Evolutionary conservation across 257 asterid genomes (phyloP), one percentile per base, ranked within the genome.

Genomic region (Datura wrightii): DNA sequence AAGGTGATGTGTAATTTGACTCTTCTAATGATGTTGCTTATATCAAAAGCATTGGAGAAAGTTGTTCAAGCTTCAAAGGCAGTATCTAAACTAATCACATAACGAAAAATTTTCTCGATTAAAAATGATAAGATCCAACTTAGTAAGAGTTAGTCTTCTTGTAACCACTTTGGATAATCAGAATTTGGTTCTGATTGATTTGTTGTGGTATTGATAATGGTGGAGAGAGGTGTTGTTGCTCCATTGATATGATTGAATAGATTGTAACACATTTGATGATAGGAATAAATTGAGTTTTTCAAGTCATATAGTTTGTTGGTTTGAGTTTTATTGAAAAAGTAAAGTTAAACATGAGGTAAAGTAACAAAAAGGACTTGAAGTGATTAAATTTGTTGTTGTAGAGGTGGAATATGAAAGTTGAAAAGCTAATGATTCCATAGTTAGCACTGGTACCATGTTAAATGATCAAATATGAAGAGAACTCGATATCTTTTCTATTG

Each of bases 111-210:
- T 65, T 65, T 19, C 74, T 36, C 8, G 46, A 10, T 65, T 65
- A 66, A 66, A 37, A 24, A 66, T 31, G 44, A 63, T 63, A 63
- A 63, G 44, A 34, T 34, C 71, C 71, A 63, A 34, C 71, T 34
- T 63, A 11, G 71, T 63, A 63, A 63, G 71, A 63, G 44, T 34
- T 63, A n/a, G n/a, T 63, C 42, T 34, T 63, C 71, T 63, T 63
- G 71, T 63, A 63, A 63, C 71, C 44, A 63, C 71, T 63, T 63
- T 5, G 5, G 71, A 34, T 63, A 63, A 39, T 63, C 71, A 63
- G n/a, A 63, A 34, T 63, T 31, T 63, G 42, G 69, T 16, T 63
- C 36, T 34, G 44, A 34, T 63, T 5, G 44, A 31, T 39, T 31
- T 63, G n/a, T 63, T 34, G 5, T 63, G 10, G 44, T 63, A 6